Evolutionary conservation across 2,329 filamentous ascomycete species (phyloP).

Genomic region (Alternaria hordeiaustralica): DNA sequence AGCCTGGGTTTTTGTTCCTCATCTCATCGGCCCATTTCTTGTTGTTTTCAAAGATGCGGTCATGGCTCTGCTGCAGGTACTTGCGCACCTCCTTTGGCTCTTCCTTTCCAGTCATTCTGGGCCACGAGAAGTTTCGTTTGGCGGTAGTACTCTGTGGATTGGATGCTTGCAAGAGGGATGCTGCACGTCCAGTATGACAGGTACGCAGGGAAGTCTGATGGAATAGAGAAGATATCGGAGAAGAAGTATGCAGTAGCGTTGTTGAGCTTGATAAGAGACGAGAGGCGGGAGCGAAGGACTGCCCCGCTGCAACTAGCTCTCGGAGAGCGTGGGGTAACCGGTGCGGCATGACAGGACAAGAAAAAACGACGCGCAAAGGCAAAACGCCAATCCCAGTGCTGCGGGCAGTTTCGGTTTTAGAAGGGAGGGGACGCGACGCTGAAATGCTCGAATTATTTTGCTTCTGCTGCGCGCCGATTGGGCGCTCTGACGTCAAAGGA

Average conservation of each 20-base stretch:
- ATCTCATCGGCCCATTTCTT: conserved; percentile 68
- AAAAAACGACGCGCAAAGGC: conserved; percentile 8
- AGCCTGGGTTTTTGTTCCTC: conserved; percentile 65
- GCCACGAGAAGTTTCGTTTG: conserved; percentile 15
- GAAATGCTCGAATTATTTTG: conserved; percentile 20
- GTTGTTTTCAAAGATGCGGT: conserved; percentile 74
- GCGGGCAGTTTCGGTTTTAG: conserved; percentile 29
- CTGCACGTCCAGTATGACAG: conserved; percentile 3
- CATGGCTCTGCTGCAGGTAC: conserved; percentile 69
- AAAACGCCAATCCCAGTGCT: conserved; percentile 18
- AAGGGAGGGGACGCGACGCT: conserved; percentile 16
- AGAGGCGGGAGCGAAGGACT: conserved; percentile 6
- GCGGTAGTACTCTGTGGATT: background rate
- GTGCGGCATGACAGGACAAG: conserved; percentile 21
- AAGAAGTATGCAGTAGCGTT: conserved; percentile 1
- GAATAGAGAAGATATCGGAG: background rate
- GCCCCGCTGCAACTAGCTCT: conserved; percentile 20
- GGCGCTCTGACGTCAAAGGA: conserved; percentile 33
- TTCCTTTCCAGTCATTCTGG: conserved; percentile 31
- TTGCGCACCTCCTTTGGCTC: conserved; percentile 37
- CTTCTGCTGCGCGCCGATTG: conserved; percentile 31
- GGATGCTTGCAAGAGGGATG: conserved; percentile 1
- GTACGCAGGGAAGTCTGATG: conserved; percentile 1
- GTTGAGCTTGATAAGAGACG: conserved; percentile 14
- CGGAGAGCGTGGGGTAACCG: conserved; percentile 33